Percentiles rank a stretch among this genome's conserved stretches.
Conservation (phyloP, 2,329 filamentous ascomycete genomes). For the Akanthomyces dipterigenus region DNA sequence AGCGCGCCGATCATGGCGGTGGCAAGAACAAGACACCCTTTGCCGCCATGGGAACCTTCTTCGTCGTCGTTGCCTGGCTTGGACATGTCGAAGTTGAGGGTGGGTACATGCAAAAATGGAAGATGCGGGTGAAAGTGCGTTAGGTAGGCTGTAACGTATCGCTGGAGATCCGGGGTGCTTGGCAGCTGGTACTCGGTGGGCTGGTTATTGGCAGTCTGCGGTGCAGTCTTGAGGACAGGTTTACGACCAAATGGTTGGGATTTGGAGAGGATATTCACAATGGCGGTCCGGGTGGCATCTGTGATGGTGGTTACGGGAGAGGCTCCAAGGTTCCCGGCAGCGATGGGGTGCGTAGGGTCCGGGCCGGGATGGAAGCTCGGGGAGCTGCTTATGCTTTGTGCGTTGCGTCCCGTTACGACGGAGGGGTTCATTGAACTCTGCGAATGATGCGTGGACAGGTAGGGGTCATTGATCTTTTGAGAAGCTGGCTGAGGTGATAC, state of each 20-base stretch:
- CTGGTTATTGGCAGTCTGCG: conserved; percentile 32
- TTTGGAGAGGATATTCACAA: conserved; percentile 53
- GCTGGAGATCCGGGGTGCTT: conserved; percentile 77
- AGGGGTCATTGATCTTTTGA: conserved; percentile 66
- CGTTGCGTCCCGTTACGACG: conserved; percentile 57
- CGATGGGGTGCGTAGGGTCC: conserved; percentile 67
- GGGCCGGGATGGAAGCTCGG: conserved; percentile 59
- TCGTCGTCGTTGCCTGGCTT: conserved; percentile 55
- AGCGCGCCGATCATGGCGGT: conserved; percentile 77
- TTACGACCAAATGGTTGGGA: conserved; percentile 53
- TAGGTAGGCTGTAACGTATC: conserved; percentile 85
- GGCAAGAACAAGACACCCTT: conserved; percentile 75
- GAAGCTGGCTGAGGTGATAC: conserved; percentile 69
- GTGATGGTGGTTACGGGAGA: conserved; percentile 58
- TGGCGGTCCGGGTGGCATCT: conserved; percentile 55
- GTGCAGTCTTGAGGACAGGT: conserved; percentile 53
- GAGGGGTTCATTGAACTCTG: conserved; percentile 69
- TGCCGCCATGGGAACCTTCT: conserved; percentile 61
- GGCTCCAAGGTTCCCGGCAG: conserved; percentile 53
- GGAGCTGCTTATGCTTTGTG: conserved; percentile 51
- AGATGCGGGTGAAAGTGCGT: conserved; percentile 89
- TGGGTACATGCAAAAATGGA: conserved; percentile 89
- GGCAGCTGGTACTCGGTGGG: conserved; percentile 57
- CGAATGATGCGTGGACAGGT: conserved; percentile 70
- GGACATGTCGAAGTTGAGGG: conserved; percentile 80